Conservation (phyloP, 2,329 filamentous ascomycete genomes). For the Talaromyces atroroseus region DNA sequence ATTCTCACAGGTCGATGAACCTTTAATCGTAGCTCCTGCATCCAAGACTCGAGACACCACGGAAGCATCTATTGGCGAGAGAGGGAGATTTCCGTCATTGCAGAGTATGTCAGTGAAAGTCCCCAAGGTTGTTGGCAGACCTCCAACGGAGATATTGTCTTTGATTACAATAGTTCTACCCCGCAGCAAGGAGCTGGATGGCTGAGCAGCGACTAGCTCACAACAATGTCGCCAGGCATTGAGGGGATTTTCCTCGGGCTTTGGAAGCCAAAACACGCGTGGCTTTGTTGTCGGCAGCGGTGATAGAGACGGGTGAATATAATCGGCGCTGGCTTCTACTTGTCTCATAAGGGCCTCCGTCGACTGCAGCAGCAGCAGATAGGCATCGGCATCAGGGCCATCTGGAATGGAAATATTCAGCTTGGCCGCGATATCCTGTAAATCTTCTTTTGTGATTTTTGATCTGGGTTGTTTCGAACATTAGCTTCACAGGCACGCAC, state of each 20-base stretch:
- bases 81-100: conserved; percentile 22
- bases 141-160: conserved; percentile 33
- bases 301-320: conserved; percentile 29
- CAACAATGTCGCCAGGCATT: conserved; percentile 42
- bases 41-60: conserved; percentile 31
- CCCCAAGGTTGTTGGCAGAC: conserved; percentile 32
- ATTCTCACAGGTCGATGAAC: conserved; percentile 36
- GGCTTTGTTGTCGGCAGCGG: conserved; percentile 15
- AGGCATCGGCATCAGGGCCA: conserved; percentile 11
- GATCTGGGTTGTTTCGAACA: background rate
- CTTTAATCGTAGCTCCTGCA: conserved; percentile 29
- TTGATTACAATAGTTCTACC: conserved; percentile 32
- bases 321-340: conserved; percentile 29
- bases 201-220: conserved; percentile 23
- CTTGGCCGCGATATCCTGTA: background rate
- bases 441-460: background rate
- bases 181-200: conserved; percentile 20
- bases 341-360: conserved; percentile 21
- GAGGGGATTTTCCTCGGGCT: conserved; percentile 32
- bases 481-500: background rate
- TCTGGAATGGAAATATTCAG: conserved; percentile 5
- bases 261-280: conserved; percentile 20
- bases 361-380: conserved; percentile 24
- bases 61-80: conserved; percentile 32
- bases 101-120: conserved; percentile 28